Percentiles rank a stretch among this genome's conserved stretches.
These are phyloP conservation scores for Wickerhamiella brachini DNA, from an alignment of 805 yeast species.

Conservation along the genomic window DNA sequence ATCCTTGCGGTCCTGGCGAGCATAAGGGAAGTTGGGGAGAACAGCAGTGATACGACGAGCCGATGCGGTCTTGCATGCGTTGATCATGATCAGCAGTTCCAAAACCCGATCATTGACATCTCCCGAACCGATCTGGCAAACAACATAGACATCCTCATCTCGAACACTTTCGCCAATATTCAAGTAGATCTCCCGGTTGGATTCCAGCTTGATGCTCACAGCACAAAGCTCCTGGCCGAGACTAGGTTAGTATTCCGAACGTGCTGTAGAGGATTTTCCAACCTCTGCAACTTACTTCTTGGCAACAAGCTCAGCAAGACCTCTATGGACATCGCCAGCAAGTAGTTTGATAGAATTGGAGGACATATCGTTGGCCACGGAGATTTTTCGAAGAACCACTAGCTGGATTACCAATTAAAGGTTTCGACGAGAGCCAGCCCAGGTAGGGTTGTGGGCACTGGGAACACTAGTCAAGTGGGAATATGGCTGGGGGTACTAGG, in stretches of 20 bases:
- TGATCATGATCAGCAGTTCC: slow-evolving; percentile 80
- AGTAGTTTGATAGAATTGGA: slow-evolving; percentile 44
- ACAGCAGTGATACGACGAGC: slow-evolving; percentile 93
- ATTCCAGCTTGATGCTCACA: slow-evolving; percentile 70
- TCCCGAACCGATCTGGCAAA: slow-evolving; percentile 68
- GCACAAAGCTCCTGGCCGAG: slow-evolving; percentile 58
- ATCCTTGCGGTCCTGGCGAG: slow-evolving; percentile 95
- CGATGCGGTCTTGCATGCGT: slow-evolving; percentile 89
- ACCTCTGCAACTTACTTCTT: slow-evolving; percentile 22
- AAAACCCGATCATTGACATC: slow-evolving; percentile 73
- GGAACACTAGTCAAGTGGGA: too few relatives aligned
- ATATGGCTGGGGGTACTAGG: too few relatives aligned
- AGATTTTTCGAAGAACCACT: not conserved
- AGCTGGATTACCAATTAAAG: not conserved
- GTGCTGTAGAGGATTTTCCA: too few relatives aligned
- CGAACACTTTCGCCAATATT: slow-evolving; percentile 77
- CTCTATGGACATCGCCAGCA: slow-evolving; percentile 76
- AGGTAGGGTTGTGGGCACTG: too few relatives aligned
- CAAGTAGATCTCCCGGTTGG: slow-evolving; percentile 81
- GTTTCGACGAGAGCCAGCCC: too few relatives aligned
- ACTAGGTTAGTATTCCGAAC: slow-evolving; percentile 7
- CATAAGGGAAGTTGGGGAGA: slow-evolving; percentile 92
- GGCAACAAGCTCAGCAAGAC: slow-evolving; percentile 61
- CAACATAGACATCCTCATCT: slow-evolving; percentile 68
- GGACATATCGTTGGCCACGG: slow-evolving; percentile 15